Evolutionary conservation across 495 filamentous ascomycete species (phyloP).

Genomic region (Umbilicaria muhlenbergii): DNA sequence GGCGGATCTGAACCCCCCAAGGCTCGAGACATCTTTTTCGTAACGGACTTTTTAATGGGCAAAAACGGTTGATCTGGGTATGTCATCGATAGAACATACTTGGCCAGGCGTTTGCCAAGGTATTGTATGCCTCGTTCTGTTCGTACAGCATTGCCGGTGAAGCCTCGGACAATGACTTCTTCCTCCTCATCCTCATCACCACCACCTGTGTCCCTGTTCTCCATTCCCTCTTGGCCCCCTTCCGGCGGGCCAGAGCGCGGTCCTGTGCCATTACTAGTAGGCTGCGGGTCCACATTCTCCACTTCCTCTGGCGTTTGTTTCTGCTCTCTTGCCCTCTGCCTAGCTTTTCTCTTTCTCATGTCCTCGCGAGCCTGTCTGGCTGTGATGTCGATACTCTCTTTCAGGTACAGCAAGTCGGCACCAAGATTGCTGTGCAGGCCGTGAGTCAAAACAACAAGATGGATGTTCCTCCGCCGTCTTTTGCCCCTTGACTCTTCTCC

Average conservation of each 20-base stretch:
- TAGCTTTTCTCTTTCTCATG: conserved; percentile 37
- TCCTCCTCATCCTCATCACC: conserved; percentile 56
- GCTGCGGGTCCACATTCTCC: conserved; percentile 1
- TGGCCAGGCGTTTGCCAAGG: conserved; percentile 86
- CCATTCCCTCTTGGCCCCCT: conserved; percentile 20
- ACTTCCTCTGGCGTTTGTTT: conserved; percentile 5
- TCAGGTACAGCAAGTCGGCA: conserved; percentile 90
- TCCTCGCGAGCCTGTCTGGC: conserved; percentile 51
- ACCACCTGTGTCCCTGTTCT: conserved; percentile 19
- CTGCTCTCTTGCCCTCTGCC: conserved; percentile 14
- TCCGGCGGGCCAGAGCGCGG: conserved; percentile 2
- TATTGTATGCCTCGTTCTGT: conserved; percentile 96
- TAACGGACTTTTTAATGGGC: conserved; percentile 45
- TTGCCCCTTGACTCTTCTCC: conserved; percentile 8
- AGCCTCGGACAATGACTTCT: conserved; percentile 87
- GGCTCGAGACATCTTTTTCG: conserved; percentile 20
- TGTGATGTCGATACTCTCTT: conserved; percentile 86
- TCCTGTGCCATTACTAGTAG: conserved; percentile 12
- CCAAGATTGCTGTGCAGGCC: conserved; percentile 95
- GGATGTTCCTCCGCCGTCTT: conserved; percentile 48
- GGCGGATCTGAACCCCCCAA: conserved; percentile 18
- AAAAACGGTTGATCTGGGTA: conserved; percentile 82
- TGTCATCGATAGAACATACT: conserved; percentile 73
- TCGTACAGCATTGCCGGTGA: conserved; percentile 71
- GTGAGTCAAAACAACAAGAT: conserved; percentile 86